A percentile compares a stretch with the other conserved stretches of the same genome.
phyloP scores from a whole-genome alignment of 2,329 filamentous ascomycete genomes.

The Ceratocystis alfenasii region DNA sequence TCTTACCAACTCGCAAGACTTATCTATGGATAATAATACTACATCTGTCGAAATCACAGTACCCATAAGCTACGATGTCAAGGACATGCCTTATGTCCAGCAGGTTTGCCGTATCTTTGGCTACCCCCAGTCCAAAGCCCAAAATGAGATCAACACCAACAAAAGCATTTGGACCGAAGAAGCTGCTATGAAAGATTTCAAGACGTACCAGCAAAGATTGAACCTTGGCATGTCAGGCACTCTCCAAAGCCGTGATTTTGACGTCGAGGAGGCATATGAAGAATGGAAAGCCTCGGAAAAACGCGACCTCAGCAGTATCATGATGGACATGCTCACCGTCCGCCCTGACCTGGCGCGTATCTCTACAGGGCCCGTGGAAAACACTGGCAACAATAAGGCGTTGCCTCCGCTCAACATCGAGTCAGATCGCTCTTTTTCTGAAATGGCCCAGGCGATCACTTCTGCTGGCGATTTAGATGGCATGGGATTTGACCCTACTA shows the following conservation, averaged over 20 bases:
- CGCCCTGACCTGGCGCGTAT: slow-evolving; percentile 76
- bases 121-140: slow-evolving; percentile 63
- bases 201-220: slow-evolving; percentile 81
- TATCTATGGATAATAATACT: slow-evolving; percentile 39
- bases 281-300: slow-evolving; percentile 85
- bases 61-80: slow-evolving; percentile 80
- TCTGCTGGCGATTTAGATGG: slow-evolving; percentile 33
- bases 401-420: slow-evolving; percentile 29
- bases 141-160: slow-evolving; percentile 75
- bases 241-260: slow-evolving; percentile 74
- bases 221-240: slow-evolving; percentile 69
- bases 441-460: slow-evolving; percentile 41
- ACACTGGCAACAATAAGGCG: slow-evolving; percentile 29
- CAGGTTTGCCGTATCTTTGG: slow-evolving; percentile 79
- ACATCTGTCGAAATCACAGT: slow-evolving; percentile 69
- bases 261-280: slow-evolving; percentile 75
- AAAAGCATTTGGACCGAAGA: slow-evolving; percentile 79
- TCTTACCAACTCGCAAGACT: slow-evolving; percentile 82
- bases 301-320: slow-evolving; percentile 81
- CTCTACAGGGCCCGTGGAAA: slow-evolving; percentile 48
- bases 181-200: slow-evolving; percentile 79
- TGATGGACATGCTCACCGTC: slow-evolving; percentile 76
- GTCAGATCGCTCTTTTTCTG: slow-evolving; percentile 42
- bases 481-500: slow-evolving; percentile 22
- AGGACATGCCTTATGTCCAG: slow-evolving; percentile 91